phyloP scores from a whole-genome alignment of 2,329 filamentous ascomycete species.

The Pseudogymnoascus sp. region DNA sequence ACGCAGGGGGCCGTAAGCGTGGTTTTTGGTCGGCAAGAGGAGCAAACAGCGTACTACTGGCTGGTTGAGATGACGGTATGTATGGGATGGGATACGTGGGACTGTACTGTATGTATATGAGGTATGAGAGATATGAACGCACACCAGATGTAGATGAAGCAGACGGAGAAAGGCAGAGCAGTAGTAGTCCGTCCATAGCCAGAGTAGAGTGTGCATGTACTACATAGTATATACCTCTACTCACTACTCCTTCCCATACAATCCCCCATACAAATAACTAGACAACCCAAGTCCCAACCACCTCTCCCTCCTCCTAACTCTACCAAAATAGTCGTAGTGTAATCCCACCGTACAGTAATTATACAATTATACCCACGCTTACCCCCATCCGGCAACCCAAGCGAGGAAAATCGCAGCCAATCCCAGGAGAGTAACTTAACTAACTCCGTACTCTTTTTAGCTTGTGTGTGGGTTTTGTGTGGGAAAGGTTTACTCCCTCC shows the following conservation, averaged over 20 bases:
- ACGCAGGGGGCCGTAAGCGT: background rate
- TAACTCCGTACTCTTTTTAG: too few species aligned
- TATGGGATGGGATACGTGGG: too few species aligned
- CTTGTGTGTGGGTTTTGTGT: too few species aligned
- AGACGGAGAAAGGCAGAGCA: background rate
- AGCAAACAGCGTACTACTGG: background rate
- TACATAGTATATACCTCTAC: background rate
- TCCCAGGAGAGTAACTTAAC: background rate
- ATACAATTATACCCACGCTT: background rate
- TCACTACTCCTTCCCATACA: background rate
- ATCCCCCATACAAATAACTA: background rate
- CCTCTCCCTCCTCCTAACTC: background rate
- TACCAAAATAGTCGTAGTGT: background rate
- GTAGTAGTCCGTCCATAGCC: too few species aligned
- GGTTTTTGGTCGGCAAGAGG: background rate
- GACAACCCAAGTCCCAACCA: background rate
- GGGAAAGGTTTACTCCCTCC: too few species aligned
- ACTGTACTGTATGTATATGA: too few species aligned
- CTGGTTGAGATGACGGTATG: too few species aligned
- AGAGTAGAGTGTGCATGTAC: background rate
- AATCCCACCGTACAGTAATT: background rate
- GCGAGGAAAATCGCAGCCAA: background rate
- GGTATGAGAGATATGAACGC: too few species aligned
- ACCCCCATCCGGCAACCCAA: background rate
- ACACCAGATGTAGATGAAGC: background rate